phyloP scores from a whole-genome alignment of 2,329 filamentous ascomycete genomes.

The Cordyceps pruinosa region DNA sequence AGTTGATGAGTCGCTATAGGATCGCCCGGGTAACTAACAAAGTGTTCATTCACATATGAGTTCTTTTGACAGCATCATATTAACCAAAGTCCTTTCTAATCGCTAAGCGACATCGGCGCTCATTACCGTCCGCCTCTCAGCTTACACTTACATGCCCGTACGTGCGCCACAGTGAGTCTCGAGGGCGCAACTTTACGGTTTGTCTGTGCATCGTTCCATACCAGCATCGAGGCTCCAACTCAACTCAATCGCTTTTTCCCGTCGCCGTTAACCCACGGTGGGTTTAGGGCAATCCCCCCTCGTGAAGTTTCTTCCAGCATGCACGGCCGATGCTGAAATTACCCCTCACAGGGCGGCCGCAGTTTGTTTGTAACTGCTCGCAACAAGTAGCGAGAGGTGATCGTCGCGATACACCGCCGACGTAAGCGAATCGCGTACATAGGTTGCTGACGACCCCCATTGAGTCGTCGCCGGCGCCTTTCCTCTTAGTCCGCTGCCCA shows the following conservation, averaged over 20 bases:
- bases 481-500: not conserved
- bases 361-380: too few species aligned
- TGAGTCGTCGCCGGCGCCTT: not conserved
- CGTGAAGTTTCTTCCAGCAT: not conserved
- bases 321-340: not conserved
- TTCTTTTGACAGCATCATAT: too few species aligned
- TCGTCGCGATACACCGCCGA: not conserved
- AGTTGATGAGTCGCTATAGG: too few species aligned
- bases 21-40: too few species aligned
- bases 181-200: not conserved
- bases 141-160: not conserved
- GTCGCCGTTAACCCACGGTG: not conserved
- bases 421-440: too few species aligned
- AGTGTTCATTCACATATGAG: too few species aligned
- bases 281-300: not conserved
- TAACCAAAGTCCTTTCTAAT: too few species aligned
- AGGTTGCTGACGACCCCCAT: too few species aligned
- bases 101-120: not conserved
- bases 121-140: not conserved
- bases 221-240: not conserved
- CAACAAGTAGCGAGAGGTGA: not conserved
- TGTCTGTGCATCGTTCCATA: conserved; percentile 1
- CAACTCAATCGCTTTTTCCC: not conserved
- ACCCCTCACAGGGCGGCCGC: not conserved
- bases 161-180: not conserved